These are phyloP conservation scores for Chaetomidium leptoderma DNA, from an alignment of 495 filamentous ascomycete genomes.

Conservation along the genomic window DNA sequence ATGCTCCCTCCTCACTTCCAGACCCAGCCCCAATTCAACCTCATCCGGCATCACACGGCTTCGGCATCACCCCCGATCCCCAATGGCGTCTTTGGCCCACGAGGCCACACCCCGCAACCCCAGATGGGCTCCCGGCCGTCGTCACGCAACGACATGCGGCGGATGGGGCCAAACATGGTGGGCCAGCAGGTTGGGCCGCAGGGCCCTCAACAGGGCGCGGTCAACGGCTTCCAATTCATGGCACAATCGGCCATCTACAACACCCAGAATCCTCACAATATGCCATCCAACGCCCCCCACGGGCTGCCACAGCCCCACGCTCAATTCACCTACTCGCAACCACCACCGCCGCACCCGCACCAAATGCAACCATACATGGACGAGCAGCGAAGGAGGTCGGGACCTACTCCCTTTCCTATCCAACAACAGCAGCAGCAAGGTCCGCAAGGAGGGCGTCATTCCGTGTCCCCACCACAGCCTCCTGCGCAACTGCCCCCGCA, in stretches of 20 bases:
- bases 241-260: conserved; percentile 82
- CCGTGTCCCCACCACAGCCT: conserved; percentile 37
- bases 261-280: conserved; percentile 55
- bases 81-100: conserved; percentile 66
- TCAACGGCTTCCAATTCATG: conserved; percentile 81
- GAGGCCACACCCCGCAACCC: conserved; percentile 77
- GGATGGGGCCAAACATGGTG: conserved; percentile 67
- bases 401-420: conserved; percentile 56
- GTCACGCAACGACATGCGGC: conserved; percentile 72
- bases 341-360: conserved; percentile 33
- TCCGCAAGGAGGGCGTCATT: conserved; percentile 35
- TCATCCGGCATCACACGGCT: conserved; percentile 76
- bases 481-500: conserved; percentile 38
- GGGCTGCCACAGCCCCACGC: conserved; percentile 50
- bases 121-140: conserved; percentile 71
- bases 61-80: conserved; percentile 86
- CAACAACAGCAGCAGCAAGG: conserved; percentile 35
- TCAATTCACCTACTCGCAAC: conserved; percentile 41
- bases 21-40: conserved; percentile 62
- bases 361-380: conserved; percentile 61
- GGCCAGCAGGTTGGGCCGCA: conserved; percentile 55
- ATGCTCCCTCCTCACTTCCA: conserved; percentile 76
- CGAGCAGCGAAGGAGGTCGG: conserved; percentile 60
- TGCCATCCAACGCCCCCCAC: conserved; percentile 45
- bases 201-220: conserved; percentile 55